Conservation (phyloP, 495 filamentous ascomycete species). For the Hypoxylon cercidicola region DNA sequence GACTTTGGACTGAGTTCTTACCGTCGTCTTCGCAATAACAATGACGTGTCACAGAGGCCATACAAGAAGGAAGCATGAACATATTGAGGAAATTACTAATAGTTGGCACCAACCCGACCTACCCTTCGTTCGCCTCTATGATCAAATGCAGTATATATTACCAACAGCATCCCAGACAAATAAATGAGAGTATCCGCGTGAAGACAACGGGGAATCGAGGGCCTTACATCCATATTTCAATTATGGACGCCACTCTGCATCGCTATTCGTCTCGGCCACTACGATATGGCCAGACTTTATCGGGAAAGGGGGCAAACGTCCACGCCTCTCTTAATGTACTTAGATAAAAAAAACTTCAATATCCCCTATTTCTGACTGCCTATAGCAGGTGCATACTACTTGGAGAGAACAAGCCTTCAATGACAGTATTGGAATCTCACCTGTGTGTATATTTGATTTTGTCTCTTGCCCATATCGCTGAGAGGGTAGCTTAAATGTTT, state of each 20-base stretch:
- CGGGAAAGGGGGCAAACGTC: constrained; percentile 17
- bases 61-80: neutral
- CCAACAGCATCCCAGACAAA: neutral
- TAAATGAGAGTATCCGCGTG: too few relatives aligned
- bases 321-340: constrained; percentile 12
- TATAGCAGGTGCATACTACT: constrained; percentile 14
- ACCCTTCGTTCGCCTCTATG: neutral
- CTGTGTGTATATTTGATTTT: too few relatives aligned
- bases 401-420: too few relatives aligned
- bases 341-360: too few relatives aligned
- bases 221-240: too few relatives aligned
- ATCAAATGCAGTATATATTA: too few relatives aligned
- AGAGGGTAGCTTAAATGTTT: too few relatives aligned
- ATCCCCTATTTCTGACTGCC: too few relatives aligned
- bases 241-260: constrained; percentile 13
- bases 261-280: constrained; percentile 4
- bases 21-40: neutral
- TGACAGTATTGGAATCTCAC: too few relatives aligned
- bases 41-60: neutral
- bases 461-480: too few relatives aligned
- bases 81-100: constrained; percentile 10
- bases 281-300: constrained; percentile 9
- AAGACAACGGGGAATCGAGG: neutral
- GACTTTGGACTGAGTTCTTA: constrained; percentile 2
- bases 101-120: constrained; percentile 10